These are phyloP conservation scores for Calendula officinalis DNA, from an alignment of 129 eudicot species.

Conservation along the genomic window DNA sequence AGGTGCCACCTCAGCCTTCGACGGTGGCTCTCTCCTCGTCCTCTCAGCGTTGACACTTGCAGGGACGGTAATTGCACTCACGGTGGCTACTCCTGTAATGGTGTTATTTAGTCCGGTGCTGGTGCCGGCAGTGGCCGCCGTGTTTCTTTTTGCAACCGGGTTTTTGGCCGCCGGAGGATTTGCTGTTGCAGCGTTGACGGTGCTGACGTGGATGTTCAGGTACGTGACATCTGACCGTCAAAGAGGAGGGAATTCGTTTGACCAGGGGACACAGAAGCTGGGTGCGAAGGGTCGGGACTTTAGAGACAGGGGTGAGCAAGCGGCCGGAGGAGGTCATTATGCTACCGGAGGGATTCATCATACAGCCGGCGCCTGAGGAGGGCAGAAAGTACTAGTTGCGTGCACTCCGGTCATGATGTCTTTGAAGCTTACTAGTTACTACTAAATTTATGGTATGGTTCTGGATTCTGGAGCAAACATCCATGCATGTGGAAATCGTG, in stretches of 20 bases:
- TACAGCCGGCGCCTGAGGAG: neutral
- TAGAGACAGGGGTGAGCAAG: slow-evolving; percentile 52
- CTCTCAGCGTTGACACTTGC: slow-evolving; percentile 55
- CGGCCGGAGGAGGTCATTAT: slow-evolving; percentile 14
- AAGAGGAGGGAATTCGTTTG: neutral
- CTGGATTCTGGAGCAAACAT: too few species aligned
- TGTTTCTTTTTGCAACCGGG: slow-evolving; percentile 34
- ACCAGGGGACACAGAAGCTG: neutral
- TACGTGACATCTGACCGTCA: slow-evolving; percentile 40
- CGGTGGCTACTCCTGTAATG: slow-evolving; percentile 58
- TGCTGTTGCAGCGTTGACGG: slow-evolving; percentile 55
- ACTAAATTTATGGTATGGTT: too few species aligned
- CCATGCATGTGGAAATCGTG: too few species aligned
- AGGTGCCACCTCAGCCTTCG: slow-evolving; percentile 58
- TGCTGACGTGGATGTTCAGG: slow-evolving; percentile 58
- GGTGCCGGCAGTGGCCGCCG: slow-evolving; percentile 48
- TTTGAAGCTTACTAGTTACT: neutral
- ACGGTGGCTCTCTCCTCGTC: slow-evolving; percentile 63
- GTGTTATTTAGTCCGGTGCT: slow-evolving; percentile 66
- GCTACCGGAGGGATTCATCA: slow-evolving; percentile 7
- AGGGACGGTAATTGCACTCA: slow-evolving; percentile 59
- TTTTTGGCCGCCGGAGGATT: slow-evolving; percentile 66
- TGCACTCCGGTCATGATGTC: neutral
- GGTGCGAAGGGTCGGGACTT: slow-evolving; percentile 52
- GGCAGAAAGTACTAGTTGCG: too few species aligned